A percentile compares a stretch with the other conserved stretches of the same genome.
Evolutionary conservation across 768 basidiomycete species (phyloP).

Genomic region (Trametopsis cervina): DNA sequence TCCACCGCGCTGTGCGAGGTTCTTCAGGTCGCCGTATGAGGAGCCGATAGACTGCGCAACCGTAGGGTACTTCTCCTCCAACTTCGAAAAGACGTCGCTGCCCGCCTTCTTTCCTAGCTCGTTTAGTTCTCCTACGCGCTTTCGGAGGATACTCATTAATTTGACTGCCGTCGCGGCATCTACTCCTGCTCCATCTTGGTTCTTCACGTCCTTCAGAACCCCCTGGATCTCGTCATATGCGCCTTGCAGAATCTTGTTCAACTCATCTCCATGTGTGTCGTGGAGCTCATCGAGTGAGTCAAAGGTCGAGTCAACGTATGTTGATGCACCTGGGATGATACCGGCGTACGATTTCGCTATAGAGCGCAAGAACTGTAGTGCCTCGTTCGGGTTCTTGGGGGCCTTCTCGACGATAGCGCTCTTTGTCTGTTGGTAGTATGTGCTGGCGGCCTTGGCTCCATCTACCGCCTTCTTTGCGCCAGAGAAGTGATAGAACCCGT

Average conservation of each 20-base stretch:
- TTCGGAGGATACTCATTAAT: constrained; percentile 21
- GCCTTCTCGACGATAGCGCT: constrained; percentile 20
- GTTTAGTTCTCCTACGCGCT: constrained; percentile 21
- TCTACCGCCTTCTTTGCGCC: constrained; percentile 32
- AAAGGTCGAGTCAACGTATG: constrained; percentile 35
- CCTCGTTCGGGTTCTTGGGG: constrained; percentile 24
- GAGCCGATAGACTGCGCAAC: constrained; percentile 24
- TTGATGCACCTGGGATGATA: constrained; percentile 31
- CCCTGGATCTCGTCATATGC: constrained; percentile 31
- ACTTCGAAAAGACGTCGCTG: constrained; percentile 17
- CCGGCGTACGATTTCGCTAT: constrained; percentile 35
- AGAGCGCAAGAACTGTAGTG: constrained; percentile 31
- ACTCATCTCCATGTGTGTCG: constrained; percentile 33
- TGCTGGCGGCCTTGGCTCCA: constrained; percentile 23
- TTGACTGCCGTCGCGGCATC: constrained; percentile 24
- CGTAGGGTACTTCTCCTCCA: constrained; percentile 25
- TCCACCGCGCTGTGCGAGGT: constrained; percentile 20
- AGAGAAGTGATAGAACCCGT: constrained; percentile 35
- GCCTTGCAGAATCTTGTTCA: constrained; percentile 28
- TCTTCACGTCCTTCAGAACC: constrained; percentile 17
- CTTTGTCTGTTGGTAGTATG: constrained; percentile 22
- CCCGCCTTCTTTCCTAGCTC: constrained; percentile 26
- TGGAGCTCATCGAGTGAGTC: constrained; percentile 33
- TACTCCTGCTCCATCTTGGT: constrained; percentile 11
- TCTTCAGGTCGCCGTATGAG: constrained; percentile 24